Evolutionary conservation across 371 early-diverging fungal genomes (phyloP).

Genomic region (Aphelidium insulamus): DNA sequence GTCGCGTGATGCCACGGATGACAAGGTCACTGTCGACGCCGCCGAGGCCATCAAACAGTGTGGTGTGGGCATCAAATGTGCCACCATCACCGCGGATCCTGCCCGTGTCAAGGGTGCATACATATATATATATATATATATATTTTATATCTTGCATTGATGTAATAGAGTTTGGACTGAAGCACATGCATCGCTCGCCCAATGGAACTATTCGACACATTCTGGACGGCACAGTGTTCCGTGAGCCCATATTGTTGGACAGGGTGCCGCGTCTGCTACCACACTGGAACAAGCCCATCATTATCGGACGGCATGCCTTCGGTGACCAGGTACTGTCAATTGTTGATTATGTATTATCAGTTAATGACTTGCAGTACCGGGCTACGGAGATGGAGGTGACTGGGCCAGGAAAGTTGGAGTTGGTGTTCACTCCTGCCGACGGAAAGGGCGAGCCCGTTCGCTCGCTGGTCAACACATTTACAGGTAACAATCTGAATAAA

Average conservation of each 20-base stretch:
- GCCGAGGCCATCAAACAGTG: conserved; percentile 89
- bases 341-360: neutral
- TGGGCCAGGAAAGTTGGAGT: conserved; percentile 71
- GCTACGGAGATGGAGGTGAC: conserved; percentile 78
- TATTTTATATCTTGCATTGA: neutral
- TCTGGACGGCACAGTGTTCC: conserved; percentile 90
- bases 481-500: conserved; percentile 10
- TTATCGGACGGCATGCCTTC: conserved; percentile 87
- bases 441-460: conserved; percentile 34
- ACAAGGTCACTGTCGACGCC: conserved; percentile 86
- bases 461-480: conserved; percentile 54
- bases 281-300: conserved; percentile 83
- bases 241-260: conserved; percentile 81
- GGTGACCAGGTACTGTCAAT: conserved; percentile 60
- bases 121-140: neutral
- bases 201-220: conserved; percentile 95
- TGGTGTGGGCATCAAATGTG: conserved; percentile 96
- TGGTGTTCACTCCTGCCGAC: conserved; percentile 65
- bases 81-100: conserved; percentile 96
- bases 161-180: conserved; percentile 63
- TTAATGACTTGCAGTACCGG: conserved; percentile 36
- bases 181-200: conserved; percentile 91
- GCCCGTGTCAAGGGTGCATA: conserved; percentile 76
- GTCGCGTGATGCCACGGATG: conserved; percentile 79
- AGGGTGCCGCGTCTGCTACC: conserved; percentile 79